Evolutionary conservation across 768 basidiomycete genomes (phyloP).

Genomic region (Tulasnella sp.): DNA sequence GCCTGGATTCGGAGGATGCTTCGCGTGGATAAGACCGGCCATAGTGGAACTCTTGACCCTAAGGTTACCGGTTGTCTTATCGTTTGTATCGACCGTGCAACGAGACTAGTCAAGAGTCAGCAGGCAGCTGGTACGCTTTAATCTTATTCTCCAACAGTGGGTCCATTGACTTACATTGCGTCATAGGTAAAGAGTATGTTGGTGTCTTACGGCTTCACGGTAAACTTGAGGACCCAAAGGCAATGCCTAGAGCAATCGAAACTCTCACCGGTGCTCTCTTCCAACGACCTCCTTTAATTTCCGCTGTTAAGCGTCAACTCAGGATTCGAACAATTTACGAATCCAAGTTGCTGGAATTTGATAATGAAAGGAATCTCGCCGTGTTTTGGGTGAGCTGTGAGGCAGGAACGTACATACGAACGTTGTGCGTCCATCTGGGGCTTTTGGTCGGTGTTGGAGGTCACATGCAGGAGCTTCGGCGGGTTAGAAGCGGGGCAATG

Average conservation of each 20-base stretch:
- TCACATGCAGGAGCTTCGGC: slow-evolving; percentile 98
- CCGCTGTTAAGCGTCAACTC: slow-evolving; percentile 95
- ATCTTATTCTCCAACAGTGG: not conserved
- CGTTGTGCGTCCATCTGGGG: slow-evolving; percentile 93
- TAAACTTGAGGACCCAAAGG: slow-evolving; percentile 62
- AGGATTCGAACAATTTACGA: slow-evolving; percentile 96
- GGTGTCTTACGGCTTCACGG: slow-evolving; percentile 90
- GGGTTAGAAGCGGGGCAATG: slow-evolving; percentile 91
- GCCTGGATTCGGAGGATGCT: slow-evolving; percentile 97
- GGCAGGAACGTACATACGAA: slow-evolving; percentile 74
- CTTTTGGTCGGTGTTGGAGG: slow-evolving; percentile 91
- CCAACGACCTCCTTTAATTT: slow-evolving; percentile 97
- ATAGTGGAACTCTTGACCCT: slow-evolving; percentile 96
- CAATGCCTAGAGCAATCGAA: slow-evolving; percentile 85
- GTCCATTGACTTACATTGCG: not conserved
- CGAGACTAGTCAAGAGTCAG: slow-evolving; percentile 93
- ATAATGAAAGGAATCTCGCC: slow-evolving; percentile 89
- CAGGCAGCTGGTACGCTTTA: slow-evolving; percentile 74
- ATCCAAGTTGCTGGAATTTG: slow-evolving; percentile 90
- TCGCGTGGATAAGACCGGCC: slow-evolving; percentile 94
- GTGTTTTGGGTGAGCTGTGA: slow-evolving; percentile 99
- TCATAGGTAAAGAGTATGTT: slow-evolving; percentile 85
- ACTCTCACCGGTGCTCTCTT: slow-evolving; percentile 97
- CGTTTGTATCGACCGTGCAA: slow-evolving; percentile 98
- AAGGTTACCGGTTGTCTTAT: slow-evolving; percentile 99